phyloP scores from a whole-genome alignment of 1,284 basidiomycete genomes.

The Gymnopus androsaceus region DNA sequence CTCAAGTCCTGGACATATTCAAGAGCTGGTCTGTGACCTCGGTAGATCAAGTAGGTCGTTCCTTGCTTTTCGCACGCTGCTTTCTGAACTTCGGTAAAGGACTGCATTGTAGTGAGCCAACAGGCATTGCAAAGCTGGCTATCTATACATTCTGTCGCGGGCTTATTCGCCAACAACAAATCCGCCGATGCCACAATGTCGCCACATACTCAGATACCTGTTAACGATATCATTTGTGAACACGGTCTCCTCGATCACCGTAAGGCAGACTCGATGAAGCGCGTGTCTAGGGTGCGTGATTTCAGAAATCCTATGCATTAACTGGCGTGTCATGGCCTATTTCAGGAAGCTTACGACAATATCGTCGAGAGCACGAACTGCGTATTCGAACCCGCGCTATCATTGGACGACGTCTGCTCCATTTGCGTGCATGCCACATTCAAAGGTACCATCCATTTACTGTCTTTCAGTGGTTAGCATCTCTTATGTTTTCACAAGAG shows the following conservation, averaged over 20 bases:
- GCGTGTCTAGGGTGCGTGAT: slow-evolving; percentile 49
- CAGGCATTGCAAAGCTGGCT: slow-evolving; percentile 66
- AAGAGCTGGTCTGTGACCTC: slow-evolving; percentile 58
- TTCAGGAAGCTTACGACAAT: slow-evolving; percentile 50
- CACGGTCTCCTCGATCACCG: slow-evolving; percentile 62
- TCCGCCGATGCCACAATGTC: slow-evolving; percentile 24
- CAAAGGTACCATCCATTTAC: too few relatives aligned
- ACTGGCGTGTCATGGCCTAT: slow-evolving; percentile 10
- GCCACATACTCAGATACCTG: slow-evolving; percentile 9
- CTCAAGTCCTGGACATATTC: slow-evolving; percentile 62
- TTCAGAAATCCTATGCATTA: slow-evolving; percentile 3
- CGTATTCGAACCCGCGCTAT: slow-evolving; percentile 47
- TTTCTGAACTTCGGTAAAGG: slow-evolving; percentile 17
- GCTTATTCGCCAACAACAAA: slow-evolving; percentile 10
- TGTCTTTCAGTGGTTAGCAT: slow-evolving; percentile 9
- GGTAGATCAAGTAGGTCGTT: slow-evolving; percentile 40
- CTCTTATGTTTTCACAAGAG: slow-evolving; percentile 42
- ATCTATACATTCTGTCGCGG: slow-evolving; percentile 37
- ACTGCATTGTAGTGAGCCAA: slow-evolving; percentile 59
- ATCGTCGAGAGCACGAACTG: slow-evolving; percentile 50
- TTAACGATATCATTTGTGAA: slow-evolving; percentile 53
- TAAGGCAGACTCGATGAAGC: slow-evolving; percentile 64
- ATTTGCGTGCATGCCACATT: slow-evolving; percentile 62
- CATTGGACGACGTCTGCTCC: slow-evolving; percentile 57
- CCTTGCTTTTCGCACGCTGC: slow-evolving; percentile 3